These are phyloP conservation scores for Coniochaeta sp. DNA, from an alignment of 2,329 filamentous ascomycete genomes.

Conservation along the genomic window DNA sequence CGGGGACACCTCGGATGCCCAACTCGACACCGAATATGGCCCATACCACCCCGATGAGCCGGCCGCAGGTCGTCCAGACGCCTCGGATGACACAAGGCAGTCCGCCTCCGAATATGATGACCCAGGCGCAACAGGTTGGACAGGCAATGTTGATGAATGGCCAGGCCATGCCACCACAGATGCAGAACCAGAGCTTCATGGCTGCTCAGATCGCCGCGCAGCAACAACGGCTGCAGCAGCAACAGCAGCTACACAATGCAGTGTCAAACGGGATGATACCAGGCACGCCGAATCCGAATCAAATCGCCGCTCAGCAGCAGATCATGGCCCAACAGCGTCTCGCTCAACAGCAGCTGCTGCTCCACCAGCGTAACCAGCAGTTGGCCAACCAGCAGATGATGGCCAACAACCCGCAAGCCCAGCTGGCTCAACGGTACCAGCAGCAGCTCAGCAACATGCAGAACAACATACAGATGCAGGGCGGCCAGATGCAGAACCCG, in stretches of 20 bases:
- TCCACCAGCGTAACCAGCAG: constrained; percentile 22
- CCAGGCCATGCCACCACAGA: constrained; percentile 30
- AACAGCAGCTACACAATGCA: constrained; percentile 28
- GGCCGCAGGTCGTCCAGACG: constrained; percentile 41
- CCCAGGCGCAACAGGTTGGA: constrained; percentile 42
- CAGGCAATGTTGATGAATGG: constrained; percentile 47
- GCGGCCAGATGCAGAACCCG: constrained; percentile 29
- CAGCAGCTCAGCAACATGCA: constrained; percentile 36
- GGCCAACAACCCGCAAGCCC: constrained; percentile 23
- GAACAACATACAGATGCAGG: constrained; percentile 17
- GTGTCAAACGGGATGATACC: constrained; percentile 32
- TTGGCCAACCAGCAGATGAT: constrained; percentile 28
- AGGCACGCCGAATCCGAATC: constrained; percentile 26
- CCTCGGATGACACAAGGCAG: constrained; percentile 58
- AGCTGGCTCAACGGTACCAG: constrained; percentile 35
- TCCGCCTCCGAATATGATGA: constrained; percentile 52
- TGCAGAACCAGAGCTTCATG: constrained; percentile 30
- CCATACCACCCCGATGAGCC: constrained; percentile 53
- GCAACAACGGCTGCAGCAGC: constrained; percentile 40
- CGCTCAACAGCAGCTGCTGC: constrained; percentile 29
- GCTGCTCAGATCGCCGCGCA: constrained; percentile 37
- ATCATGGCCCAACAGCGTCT: constrained; percentile 23
- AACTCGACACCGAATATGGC: constrained; percentile 54
- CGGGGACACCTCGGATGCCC: constrained; percentile 56
- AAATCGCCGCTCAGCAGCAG: constrained; percentile 25